phyloP scores from a whole-genome alignment of 805 yeast genomes.

The Ogataea degrootiae region DNA sequence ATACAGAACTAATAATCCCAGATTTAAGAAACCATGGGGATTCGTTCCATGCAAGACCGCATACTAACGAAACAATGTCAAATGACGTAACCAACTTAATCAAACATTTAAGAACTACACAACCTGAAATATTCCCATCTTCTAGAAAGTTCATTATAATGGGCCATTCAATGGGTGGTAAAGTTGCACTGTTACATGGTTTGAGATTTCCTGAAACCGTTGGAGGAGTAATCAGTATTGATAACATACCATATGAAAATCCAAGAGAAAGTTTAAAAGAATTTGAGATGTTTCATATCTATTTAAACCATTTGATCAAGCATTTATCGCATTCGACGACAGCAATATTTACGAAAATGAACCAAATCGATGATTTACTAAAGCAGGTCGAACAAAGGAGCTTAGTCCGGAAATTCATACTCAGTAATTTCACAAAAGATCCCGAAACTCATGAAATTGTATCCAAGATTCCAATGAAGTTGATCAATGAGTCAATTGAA shows the following conservation, averaged over 20 bases:
- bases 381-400: conserved; percentile 54
- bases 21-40: conserved; percentile 90
- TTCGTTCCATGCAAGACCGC: conserved; percentile 67
- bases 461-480: conserved; percentile 59
- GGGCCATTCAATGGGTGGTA: conserved; percentile 93
- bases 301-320: conserved; percentile 12
- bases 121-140: conserved; percentile 26
- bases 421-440: conserved; percentile 56
- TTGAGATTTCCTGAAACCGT: conserved; percentile 58
- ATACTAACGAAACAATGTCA: conserved; percentile 72
- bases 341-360: conserved; percentile 29
- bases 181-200: conserved; percentile 81
- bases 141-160: conserved; percentile 46
- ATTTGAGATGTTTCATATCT: conserved; percentile 27
- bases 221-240: conserved; percentile 60
- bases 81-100: conserved; percentile 71
- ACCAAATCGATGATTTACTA: conserved; percentile 59
- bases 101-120: conserved; percentile 8
- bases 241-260: conserved; percentile 72
- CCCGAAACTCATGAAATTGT: conserved; percentile 1
- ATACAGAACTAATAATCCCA: conserved; percentile 56
- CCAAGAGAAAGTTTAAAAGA: conserved; percentile 33
- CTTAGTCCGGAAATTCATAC: conserved; percentile 64
- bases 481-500: conserved; percentile 57
- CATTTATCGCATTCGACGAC: conserved; percentile 1